Percentiles rank a stretch among this genome's conserved stretches.
phyloP scores from a whole-genome alignment of 805 yeast genomes.

The Torulaspora microellipsoides region DNA sequence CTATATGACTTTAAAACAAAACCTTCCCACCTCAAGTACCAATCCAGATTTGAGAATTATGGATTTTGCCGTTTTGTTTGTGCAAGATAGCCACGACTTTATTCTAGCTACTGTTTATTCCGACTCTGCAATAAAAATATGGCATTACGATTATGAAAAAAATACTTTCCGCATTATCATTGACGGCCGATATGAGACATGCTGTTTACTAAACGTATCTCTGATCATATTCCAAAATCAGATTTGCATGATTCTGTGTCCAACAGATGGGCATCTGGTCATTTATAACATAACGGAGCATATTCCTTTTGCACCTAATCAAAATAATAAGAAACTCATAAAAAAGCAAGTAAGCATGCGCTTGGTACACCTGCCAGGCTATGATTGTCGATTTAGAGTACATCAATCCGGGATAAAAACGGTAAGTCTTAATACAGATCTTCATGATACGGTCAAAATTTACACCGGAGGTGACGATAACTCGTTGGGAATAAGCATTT shows the following conservation, averaged over 20 bases:
- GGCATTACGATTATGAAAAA: slow-evolving; percentile 44
- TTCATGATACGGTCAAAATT: slow-evolving; percentile 31
- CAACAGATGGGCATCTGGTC: slow-evolving; percentile 80
- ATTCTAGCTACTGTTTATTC: slow-evolving; percentile 70
- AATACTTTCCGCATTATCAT: slow-evolving; percentile 43
- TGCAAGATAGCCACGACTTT: slow-evolving; percentile 24
- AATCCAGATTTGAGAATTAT: slow-evolving; percentile 85
- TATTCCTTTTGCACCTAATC: slow-evolving; percentile 19
- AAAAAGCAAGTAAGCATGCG: neutral
- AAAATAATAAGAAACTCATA: slow-evolving; percentile 7
- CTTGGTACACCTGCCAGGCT: slow-evolving; percentile 8
- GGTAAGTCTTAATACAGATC: slow-evolving; percentile 34
- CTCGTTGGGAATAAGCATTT: slow-evolving; percentile 45
- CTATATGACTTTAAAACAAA: slow-evolving; percentile 45
- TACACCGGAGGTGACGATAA: slow-evolving; percentile 94
- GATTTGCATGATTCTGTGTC: slow-evolving; percentile 47
- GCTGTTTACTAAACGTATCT: slow-evolving; percentile 68
- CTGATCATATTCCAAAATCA: slow-evolving; percentile 36
- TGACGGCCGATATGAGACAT: slow-evolving; percentile 56
- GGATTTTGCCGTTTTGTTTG: slow-evolving; percentile 62
- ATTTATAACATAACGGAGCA: slow-evolving; percentile 50
- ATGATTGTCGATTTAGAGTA: slow-evolving; percentile 41
- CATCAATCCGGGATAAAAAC: slow-evolving; percentile 87
- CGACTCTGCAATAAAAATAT: slow-evolving; percentile 68
- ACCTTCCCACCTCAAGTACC: slow-evolving; percentile 50